Evolutionary conservation across 2,329 filamentous ascomycete genomes (phyloP).

Genomic region (Hymenoscyphus occultus): DNA sequence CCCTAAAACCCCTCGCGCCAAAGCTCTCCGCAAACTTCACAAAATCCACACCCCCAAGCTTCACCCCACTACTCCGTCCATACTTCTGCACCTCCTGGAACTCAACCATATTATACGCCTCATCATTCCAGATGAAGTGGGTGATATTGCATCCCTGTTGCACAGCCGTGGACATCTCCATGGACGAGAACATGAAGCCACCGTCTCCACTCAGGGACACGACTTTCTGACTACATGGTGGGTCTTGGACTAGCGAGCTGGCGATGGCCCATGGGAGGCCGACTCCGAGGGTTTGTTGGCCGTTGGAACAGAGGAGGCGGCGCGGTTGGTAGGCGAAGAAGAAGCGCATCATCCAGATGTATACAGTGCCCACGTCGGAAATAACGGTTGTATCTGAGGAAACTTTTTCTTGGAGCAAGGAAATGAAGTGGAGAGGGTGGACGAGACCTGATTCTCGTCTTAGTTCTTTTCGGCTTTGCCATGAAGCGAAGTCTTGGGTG

Average conservation of each 20-base stretch:
- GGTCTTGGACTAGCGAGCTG: conserved; percentile 42
- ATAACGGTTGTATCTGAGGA: conserved; percentile 42
- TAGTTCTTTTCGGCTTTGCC: conserved; percentile 15
- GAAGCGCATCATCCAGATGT: conserved; percentile 48
- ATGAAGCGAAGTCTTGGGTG: conserved; percentile 11
- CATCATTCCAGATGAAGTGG: conserved; percentile 51
- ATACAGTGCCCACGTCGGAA: conserved; percentile 47
- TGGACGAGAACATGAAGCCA: conserved; percentile 48
- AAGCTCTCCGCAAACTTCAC: conserved; percentile 47
- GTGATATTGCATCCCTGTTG: conserved; percentile 48
- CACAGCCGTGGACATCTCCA: conserved; percentile 46
- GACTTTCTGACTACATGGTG: conserved; percentile 44
- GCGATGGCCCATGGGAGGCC: conserved; percentile 49
- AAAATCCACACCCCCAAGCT: conserved; percentile 47
- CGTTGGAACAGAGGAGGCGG: conserved; percentile 46
- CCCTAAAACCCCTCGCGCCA: conserved; percentile 45
- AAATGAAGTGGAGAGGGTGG: conserved; percentile 47
- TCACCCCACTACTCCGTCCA: conserved; percentile 43
- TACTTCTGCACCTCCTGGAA: conserved; percentile 51
- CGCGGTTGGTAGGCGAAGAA: conserved; percentile 45
- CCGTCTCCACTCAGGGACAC: conserved; percentile 46
- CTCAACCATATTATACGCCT: conserved; percentile 50
- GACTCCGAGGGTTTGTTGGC: conserved; percentile 49
- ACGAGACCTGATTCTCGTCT: conserved; percentile 34
- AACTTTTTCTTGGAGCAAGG: conserved; percentile 41